Evolutionary conservation across 2,329 filamentous ascomycete genomes (phyloP).

Genomic region (Neonectria hederae): DNA sequence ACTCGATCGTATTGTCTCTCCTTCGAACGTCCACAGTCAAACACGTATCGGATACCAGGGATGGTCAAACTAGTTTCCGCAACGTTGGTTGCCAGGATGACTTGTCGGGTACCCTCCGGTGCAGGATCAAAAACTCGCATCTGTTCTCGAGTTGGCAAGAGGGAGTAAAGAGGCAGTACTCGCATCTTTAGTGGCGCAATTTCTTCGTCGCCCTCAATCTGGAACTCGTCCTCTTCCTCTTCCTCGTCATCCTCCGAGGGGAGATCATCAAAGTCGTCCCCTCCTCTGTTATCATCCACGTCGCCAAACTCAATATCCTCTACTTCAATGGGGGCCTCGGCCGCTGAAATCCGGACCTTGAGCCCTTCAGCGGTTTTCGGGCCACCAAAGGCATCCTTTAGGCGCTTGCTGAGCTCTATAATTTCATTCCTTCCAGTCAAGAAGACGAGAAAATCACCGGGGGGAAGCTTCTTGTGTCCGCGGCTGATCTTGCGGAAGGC

Average conservation of each 20-base stretch:
- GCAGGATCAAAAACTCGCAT: slow-evolving; percentile 87
- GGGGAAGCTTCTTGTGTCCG: slow-evolving; percentile 89
- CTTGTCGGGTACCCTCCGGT: slow-evolving; percentile 82
- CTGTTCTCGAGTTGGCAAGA: slow-evolving; percentile 90
- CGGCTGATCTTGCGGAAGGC: slow-evolving; percentile 86
- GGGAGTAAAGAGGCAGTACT: slow-evolving; percentile 91
- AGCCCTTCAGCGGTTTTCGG: slow-evolving; percentile 66
- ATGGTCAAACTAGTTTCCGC: slow-evolving; percentile 98
- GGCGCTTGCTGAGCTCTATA: slow-evolving; percentile 77
- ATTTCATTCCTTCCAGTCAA: slow-evolving; percentile 96
- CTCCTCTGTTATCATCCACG: slow-evolving; percentile 69
- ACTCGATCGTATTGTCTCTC: slow-evolving; percentile 88
- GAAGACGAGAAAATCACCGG: slow-evolving; percentile 92
- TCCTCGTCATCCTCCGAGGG: slow-evolving; percentile 67
- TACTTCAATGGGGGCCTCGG: slow-evolving; percentile 80
- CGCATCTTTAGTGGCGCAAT: slow-evolving; percentile 78
- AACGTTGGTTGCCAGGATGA: slow-evolving; percentile 94
- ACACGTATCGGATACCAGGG: slow-evolving; percentile 93
- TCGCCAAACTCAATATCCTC: slow-evolving; percentile 89
- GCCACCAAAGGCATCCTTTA: slow-evolving; percentile 74
- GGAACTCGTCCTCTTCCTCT: slow-evolving; percentile 72
- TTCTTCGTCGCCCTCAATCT: slow-evolving; percentile 70
- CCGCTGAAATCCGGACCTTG: slow-evolving; percentile 78
- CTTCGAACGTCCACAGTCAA: slow-evolving; percentile 92
- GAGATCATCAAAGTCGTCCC: slow-evolving; percentile 68